A percentile compares a stretch with the other conserved stretches of the same genome.
Evolutionary conservation across 306 rosid genomes (phyloP).

Genomic region (Trichosanthes cucumerina): DNA sequence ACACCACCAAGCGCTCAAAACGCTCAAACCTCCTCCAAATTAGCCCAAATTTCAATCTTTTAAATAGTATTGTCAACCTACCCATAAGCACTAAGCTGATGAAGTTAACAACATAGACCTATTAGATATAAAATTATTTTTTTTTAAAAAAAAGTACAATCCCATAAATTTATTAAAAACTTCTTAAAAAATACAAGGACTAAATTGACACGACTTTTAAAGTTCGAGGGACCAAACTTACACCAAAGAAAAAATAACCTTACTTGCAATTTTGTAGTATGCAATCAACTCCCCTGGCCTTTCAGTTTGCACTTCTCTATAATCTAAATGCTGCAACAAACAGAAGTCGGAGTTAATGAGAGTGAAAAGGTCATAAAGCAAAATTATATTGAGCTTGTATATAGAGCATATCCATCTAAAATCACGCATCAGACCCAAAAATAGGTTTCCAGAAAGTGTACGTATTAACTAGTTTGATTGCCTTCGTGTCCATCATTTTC

Average conservation of each 20-base stretch:
- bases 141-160: neutral
- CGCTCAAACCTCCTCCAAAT: neutral
- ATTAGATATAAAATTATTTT: neutral
- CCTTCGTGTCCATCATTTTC: neutral
- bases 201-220: neutral
- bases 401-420: neutral
- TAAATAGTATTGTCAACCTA: neutral
- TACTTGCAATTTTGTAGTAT: slow-evolving; percentile 91
- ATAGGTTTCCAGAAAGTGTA: neutral
- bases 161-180: neutral
- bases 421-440: neutral
- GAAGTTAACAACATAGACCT: neutral
- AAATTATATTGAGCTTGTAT: neutral
- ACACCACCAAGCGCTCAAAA: neutral
- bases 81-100: neutral
- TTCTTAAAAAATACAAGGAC: neutral
- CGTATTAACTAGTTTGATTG: neutral
- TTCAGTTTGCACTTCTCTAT: slow-evolving; percentile 49
- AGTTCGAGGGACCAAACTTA: neutral
- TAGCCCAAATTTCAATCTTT: neutral
- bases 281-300: slow-evolving; percentile 88
- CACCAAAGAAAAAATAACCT: slow-evolving; percentile 11
- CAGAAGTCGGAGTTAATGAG: slow-evolving; percentile 14
- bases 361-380: neutral
- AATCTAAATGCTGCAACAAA: slow-evolving; percentile 83